phyloP scores from a whole-genome alignment of 2,329 filamentous ascomycete species.

The Exophiala lecanii-corni region DNA sequence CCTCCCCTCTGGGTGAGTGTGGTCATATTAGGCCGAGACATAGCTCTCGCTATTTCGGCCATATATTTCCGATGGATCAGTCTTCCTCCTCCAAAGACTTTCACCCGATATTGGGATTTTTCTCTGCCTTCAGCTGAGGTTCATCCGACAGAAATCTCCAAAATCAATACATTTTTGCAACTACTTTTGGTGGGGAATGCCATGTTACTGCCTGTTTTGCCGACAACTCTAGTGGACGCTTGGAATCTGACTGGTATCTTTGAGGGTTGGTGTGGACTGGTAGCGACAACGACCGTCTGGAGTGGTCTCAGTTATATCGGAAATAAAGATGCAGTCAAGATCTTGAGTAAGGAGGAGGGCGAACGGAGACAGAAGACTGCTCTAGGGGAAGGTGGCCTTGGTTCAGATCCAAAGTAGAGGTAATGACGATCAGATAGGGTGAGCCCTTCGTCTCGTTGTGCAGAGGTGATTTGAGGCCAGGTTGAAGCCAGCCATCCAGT shows the following conservation, averaged over 20 bases:
- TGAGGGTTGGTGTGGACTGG: constrained; percentile 58
- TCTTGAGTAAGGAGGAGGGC: constrained; percentile 53
- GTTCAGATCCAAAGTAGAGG: no score
- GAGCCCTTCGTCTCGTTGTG: no score
- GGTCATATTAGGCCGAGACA: constrained; percentile 87
- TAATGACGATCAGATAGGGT: no score
- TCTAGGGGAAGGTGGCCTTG: not conserved
- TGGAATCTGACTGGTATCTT: constrained; percentile 60
- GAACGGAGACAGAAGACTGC: constrained; percentile 28
- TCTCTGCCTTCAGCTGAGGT: constrained; percentile 60
- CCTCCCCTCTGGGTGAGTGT: constrained; percentile 82
- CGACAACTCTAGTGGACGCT: constrained; percentile 48
- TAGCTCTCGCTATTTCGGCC: constrained; percentile 75
- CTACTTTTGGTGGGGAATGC: constrained; percentile 79
- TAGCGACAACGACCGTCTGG: constrained; percentile 87
- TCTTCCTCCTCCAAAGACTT: constrained; percentile 87
- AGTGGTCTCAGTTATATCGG: constrained; percentile 90
- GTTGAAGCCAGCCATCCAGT: no score
- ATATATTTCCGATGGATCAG: constrained; percentile 97
- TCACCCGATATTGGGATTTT: constrained; percentile 94
- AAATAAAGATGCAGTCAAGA: constrained; percentile 86
- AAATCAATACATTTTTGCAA: constrained; percentile 88
- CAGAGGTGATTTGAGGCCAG: no score
- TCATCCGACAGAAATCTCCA: constrained; percentile 42
- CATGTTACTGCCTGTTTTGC: constrained; percentile 72